Base-by-base conservation (phyloP, 345 rosid species). In the Hibiscus trionum region DNA sequence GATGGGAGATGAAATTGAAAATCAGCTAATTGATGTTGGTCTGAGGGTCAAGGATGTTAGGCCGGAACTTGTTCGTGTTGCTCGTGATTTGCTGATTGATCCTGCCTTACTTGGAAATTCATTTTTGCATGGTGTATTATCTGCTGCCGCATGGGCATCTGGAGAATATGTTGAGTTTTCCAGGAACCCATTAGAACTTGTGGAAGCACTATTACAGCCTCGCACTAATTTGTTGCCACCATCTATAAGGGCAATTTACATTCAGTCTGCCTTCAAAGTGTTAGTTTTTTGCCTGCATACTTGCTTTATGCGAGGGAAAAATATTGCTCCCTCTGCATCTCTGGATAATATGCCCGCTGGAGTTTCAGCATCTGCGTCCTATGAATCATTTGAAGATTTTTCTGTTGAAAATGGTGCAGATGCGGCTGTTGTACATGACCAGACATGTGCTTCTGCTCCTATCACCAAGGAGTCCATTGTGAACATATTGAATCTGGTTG, bases 21-120 rank as follows among this genome's bases (percentile, higher is more conserved):
- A 80, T 80, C 99, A 95, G 88, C 79, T 95, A 15, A 79, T 91
- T 78, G 98, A 95, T 77, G 85, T 95, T 33, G 98, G 93, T 67
- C 75, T 76, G 75, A 87, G 99, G 82, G 98, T 95, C 78, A 86
- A 83, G 85, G 99, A 93, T 85, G 97, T 83, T 49, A 88, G 99
- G 82, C 86, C 79, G 0, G 89, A 87, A 84, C 90, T 95, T 69
- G 90, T 93, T 76, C 82, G 77, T 19, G 86, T 95, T 69, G 75
- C 86, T 77, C 90, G 94, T 71, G 86, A 84, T 39, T 80, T 95
- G 79, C 80, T 95, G 52, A 93, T 93, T 74, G 99, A 95, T 85
- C 99, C 99, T 72, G 98, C 99, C 31, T 86, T 95, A 77, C 97
- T 95, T 73, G 97, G 97, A 35, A 89, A 91, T 77, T 86, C 83